A percentile compares a stretch with the other conserved stretches of the same genome.
Evolutionary conservation across 2,329 filamentous ascomycete genomes (phyloP).

Genomic region (Delphinella strobiligena): DNA sequence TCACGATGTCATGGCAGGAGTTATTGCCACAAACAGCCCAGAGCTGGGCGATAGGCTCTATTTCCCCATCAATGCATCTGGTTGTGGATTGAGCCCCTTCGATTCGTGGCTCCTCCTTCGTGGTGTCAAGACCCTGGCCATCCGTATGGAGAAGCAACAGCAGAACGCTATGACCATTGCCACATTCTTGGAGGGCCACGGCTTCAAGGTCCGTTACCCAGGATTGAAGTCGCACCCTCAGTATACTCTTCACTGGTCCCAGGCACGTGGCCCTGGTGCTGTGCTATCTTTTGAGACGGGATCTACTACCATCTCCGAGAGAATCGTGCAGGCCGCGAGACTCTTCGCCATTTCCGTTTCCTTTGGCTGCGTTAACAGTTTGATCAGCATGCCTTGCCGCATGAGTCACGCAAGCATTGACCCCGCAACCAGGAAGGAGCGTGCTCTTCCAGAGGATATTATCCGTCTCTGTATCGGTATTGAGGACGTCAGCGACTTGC

Average conservation of each 20-base stretch:
- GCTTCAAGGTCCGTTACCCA: slow-evolving; percentile 91
- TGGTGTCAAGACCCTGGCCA: slow-evolving; percentile 89
- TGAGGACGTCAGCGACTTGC: slow-evolving; percentile 80
- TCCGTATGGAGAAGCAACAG: slow-evolving; percentile 98
- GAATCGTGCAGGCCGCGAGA: slow-evolving; percentile 85
- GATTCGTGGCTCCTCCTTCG: slow-evolving; percentile 93
- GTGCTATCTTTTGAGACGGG: slow-evolving; percentile 96
- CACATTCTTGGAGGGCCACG: slow-evolving; percentile 77
- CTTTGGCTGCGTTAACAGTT: slow-evolving; percentile 94
- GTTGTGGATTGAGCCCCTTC: slow-evolving; percentile 86
- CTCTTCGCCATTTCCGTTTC: slow-evolving; percentile 94
- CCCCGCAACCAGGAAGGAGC: slow-evolving; percentile 77
- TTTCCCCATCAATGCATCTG: slow-evolving; percentile 94
- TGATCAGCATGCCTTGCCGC: slow-evolving; percentile 98
- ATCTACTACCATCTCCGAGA: slow-evolving; percentile 67
- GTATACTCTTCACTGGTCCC: slow-evolving; percentile 90
- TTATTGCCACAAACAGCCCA: slow-evolving; percentile 80
- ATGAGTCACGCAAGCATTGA: slow-evolving; percentile 99
- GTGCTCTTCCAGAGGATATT: slow-evolving; percentile 91
- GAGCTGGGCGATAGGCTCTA: slow-evolving; percentile 78
- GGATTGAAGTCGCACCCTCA: slow-evolving; percentile 91
- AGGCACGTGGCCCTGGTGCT: slow-evolving; percentile 86
- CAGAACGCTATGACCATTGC: slow-evolving; percentile 83
- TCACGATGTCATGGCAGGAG: slow-evolving; percentile 97
- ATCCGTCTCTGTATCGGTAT: slow-evolving; percentile 94